These are phyloP conservation scores for Moesziomyces antarcticus DNA, from an alignment of 1,284 basidiomycete genomes.

Conservation along the genomic window DNA sequence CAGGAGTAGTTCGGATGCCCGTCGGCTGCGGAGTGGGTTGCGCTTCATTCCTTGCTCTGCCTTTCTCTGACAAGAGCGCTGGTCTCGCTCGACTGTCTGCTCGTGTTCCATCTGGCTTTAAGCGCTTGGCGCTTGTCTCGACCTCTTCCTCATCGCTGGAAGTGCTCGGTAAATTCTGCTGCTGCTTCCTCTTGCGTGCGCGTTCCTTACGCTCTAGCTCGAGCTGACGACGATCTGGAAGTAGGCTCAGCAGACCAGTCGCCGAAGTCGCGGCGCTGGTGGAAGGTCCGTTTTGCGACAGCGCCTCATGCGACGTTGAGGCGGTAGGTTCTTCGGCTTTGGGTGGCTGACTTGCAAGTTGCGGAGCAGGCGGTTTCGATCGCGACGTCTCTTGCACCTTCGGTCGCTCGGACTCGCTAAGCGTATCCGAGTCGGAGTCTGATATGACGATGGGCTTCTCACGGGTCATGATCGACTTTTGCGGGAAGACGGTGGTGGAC, in stretches of 20 bases:
- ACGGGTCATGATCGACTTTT: slow-evolving; percentile 6
- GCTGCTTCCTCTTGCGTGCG: slow-evolving; percentile 38
- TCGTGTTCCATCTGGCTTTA: no score
- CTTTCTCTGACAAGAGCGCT: not conserved
- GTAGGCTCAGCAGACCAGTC: slow-evolving; percentile 11
- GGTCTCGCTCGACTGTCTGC: not conserved
- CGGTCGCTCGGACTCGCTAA: slow-evolving; percentile 45
- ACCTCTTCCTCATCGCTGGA: slow-evolving; percentile 24
- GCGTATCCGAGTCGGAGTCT: slow-evolving; percentile 43
- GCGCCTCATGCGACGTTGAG: not conserved
- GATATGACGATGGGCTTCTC: slow-evolving; percentile 37
- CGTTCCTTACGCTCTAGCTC: slow-evolving; percentile 56
- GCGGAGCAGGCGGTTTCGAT: not conserved
- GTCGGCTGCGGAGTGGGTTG: no score
- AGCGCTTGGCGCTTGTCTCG: slow-evolving; percentile 10
- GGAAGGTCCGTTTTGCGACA: not conserved
- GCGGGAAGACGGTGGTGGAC: not conserved
- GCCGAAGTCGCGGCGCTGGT: not conserved
- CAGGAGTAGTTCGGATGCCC: no score
- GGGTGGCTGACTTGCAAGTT: not conserved
- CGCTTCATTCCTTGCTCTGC: no score
- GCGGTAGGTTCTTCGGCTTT: not conserved
- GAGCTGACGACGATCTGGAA: slow-evolving; percentile 54
- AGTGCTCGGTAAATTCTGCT: slow-evolving; percentile 24
- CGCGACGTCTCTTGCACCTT: not conserved